These are phyloP conservation scores for Wickerhamomyces queroliae DNA, from an alignment of 805 yeast species.

Conservation along the genomic window DNA sequence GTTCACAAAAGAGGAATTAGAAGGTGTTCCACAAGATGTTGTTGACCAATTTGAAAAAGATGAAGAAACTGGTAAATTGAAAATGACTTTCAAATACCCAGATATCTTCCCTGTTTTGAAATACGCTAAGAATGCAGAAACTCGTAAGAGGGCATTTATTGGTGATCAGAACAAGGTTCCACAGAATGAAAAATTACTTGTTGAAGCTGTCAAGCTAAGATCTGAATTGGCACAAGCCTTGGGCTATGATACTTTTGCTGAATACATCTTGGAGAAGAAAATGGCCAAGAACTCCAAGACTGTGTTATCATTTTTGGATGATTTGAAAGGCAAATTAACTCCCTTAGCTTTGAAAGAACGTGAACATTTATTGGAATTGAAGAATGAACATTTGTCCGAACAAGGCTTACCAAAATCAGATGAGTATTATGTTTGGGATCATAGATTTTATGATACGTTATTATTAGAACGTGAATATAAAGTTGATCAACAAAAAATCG, in stretches of 20 bases:
- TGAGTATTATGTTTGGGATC: slow-evolving; percentile 66
- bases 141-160: slow-evolving; percentile 59
- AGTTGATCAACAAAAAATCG: slow-evolving; percentile 65
- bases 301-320: slow-evolving; percentile 57
- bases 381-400: slow-evolving; percentile 42
- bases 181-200: slow-evolving; percentile 55
- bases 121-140: slow-evolving; percentile 55
- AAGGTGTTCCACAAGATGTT: slow-evolving; percentile 67
- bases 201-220: slow-evolving; percentile 56
- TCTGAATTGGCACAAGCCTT: slow-evolving; percentile 53
- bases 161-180: slow-evolving; percentile 68
- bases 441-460: slow-evolving; percentile 57
- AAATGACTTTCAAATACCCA: slow-evolving; percentile 79
- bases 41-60: slow-evolving; percentile 50
- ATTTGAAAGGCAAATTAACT: slow-evolving; percentile 50
- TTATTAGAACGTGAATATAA: slow-evolving; percentile 62
- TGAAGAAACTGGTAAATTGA: slow-evolving; percentile 35
- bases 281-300: slow-evolving; percentile 69
- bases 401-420: slow-evolving; percentile 37
- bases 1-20: slow-evolving; percentile 60
- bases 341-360: slow-evolving; percentile 58
- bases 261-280: slow-evolving; percentile 65
- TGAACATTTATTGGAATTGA: slow-evolving; percentile 41
- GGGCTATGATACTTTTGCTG: slow-evolving; percentile 67
- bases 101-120: slow-evolving; percentile 75